Evolutionary conservation across 148 eudicot genomes (phyloP).

Genomic region (Camellia granthamiana): DNA sequence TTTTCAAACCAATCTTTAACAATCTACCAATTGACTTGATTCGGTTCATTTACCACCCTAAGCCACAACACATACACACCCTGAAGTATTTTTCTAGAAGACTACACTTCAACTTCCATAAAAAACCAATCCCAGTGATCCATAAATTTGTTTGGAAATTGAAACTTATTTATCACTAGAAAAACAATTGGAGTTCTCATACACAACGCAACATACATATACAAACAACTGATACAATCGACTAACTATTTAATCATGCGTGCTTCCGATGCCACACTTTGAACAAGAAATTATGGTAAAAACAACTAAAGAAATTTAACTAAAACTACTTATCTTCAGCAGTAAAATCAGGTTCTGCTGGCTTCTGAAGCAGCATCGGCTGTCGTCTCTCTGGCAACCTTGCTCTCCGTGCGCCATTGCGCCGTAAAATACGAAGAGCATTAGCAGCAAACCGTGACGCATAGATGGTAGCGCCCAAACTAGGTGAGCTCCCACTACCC

Average conservation of each 20-base stretch:
- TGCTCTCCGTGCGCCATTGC: constrained; percentile 41
- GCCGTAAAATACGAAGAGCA: constrained; percentile 46
- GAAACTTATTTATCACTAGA: no score
- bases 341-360: constrained; percentile 83
- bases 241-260: not conserved
- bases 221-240: not conserved
- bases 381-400: constrained; percentile 58
- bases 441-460: constrained; percentile 85
- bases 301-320: not conserved
- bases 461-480: constrained; percentile 76
- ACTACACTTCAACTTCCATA: no score
- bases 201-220: not conserved
- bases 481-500: constrained; percentile 56
- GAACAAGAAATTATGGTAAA: not conserved
- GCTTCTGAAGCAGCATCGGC: constrained; percentile 69
- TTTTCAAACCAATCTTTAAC: no score
- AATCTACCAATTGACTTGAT: no score
- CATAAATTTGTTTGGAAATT: not conserved
- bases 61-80: no score
- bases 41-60: no score
- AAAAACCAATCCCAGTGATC: no score
- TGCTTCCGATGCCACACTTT: not conserved
- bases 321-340: constrained; percentile 38
- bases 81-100: no score
- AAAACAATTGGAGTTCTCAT: not conserved